phyloP scores from a whole-genome alignment of 495 filamentous ascomycete species.

The Penicillium fimorum region DNA sequence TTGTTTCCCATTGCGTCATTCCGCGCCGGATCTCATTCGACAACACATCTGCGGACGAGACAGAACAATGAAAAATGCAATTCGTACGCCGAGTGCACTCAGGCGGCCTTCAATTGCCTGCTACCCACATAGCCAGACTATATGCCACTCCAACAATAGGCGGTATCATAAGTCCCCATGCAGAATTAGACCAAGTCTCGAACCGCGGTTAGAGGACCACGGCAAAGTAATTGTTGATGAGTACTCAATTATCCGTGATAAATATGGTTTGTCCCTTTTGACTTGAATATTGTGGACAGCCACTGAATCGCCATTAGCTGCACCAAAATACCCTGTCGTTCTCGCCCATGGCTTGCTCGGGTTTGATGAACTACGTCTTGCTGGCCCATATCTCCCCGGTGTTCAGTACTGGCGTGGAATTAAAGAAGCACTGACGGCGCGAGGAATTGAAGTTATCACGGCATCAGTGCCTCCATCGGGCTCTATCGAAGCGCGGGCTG shows the following conservation, averaged over 20 bases:
- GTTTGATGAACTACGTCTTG: constrained; percentile 79
- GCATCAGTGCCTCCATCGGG: constrained; percentile 75
- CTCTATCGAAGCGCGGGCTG: constrained; percentile 74
- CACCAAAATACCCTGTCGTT: constrained; percentile 70
- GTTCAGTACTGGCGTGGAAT: constrained; percentile 95
- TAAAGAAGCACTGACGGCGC: constrained; percentile 67
- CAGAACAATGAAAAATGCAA: constrained; percentile 26
- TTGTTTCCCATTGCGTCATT: constrained; percentile 26
- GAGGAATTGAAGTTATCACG: constrained; percentile 76
- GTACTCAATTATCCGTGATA: constrained; percentile 66
- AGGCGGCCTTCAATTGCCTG: background rate
- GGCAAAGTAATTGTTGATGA: constrained; percentile 74
- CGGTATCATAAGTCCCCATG: constrained; percentile 10
- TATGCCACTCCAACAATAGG: constrained; percentile 10
- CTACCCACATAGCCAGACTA: background rate
- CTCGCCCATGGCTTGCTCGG: constrained; percentile 90
- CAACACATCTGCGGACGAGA: constrained; percentile 11
- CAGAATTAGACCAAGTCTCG: constrained; percentile 27
- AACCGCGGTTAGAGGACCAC: constrained; percentile 60
- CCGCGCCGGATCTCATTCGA: constrained; percentile 1
- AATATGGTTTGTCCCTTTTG: constrained; percentile 56
- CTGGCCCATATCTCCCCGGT: constrained; percentile 66
- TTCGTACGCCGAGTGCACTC: constrained; percentile 5
- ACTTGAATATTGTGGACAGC: background rate
- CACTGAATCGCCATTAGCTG: constrained; percentile 36